Base-by-base conservation (phyloP, 352 stramenopile genomes). In the Phytophthora megakarya region DNA sequence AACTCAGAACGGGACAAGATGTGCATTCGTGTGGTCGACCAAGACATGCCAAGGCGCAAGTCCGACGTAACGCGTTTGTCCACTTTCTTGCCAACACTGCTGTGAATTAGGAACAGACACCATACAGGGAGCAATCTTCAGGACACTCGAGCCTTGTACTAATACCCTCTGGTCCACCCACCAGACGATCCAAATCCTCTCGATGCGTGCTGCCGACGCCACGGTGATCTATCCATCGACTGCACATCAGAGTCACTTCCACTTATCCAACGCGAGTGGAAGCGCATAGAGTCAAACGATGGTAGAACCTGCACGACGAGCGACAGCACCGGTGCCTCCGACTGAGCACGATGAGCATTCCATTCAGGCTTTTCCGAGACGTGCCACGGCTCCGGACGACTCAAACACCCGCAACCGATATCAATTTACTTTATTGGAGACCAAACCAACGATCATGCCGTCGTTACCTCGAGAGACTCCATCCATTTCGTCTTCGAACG, bases 181-280 rank as follows among this genome's bases (percentile, higher is more conserved):
- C 59, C 65, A 73, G 65, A 66, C 60, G 59, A 73, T 43, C 58
- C 65, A 37, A 53, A 72, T 59, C 48, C 63, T 55, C n/a, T 40
- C 39, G 16, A 25, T 50, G 48, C 28, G 23, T 56, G 40, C 59
- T 61, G 48, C 39, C 43, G 2, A 21, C 45, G 45, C 56, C 45
- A 37, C 19, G n/a, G 30, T 22, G 40, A 60, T 54, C 22, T 40
- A 50, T 48, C 47, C 48, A 47, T 60, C 57, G 18, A 26, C 13
- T n/a, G 44, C 49, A 67, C 51, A 63, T 69, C 61, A 50, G 46
- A 33, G 39, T 52, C 44, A 16, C n/a, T 43, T 39, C 26, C 59
- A 73, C 40, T 73, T 70, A 43, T 51, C n/a, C 52, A 66, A 73
- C 60, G 18, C 15, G 52, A 66, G 16, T 5, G 16, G 16, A 49